These are phyloP conservation scores for Collybia sordida DNA, from an alignment of 768 basidiomycete species.

Conservation along the genomic window DNA sequence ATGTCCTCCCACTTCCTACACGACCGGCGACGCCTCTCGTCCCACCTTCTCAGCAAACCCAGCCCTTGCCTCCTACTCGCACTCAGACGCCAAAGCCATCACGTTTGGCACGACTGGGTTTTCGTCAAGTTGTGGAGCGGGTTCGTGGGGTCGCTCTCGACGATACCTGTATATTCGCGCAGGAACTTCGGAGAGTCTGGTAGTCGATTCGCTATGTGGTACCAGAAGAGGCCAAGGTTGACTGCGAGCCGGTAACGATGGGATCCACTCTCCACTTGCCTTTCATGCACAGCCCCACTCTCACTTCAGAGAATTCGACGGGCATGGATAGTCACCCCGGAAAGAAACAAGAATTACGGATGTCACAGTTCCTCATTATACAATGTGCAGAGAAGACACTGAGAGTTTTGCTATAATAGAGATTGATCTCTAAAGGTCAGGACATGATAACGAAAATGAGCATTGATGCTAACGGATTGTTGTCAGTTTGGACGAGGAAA, in stretches of 20 bases:
- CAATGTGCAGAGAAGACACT: too few relatives aligned
- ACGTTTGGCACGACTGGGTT: slow-evolving; percentile 50
- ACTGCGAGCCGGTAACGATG: slow-evolving; percentile 20
- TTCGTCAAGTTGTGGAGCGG: slow-evolving; percentile 66
- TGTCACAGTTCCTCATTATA: too few relatives aligned
- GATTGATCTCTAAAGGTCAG: too few relatives aligned
- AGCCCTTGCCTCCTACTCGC: slow-evolving; percentile 19
- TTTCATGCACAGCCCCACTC: slow-evolving; percentile 39
- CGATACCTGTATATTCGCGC: slow-evolving; percentile 48
- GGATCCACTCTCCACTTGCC: slow-evolving; percentile 40
- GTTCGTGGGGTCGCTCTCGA: slow-evolving; percentile 51
- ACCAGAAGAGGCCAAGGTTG: slow-evolving; percentile 21
- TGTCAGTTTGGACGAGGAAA: too few relatives aligned
- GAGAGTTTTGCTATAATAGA: too few relatives aligned
- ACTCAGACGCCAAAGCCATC: slow-evolving; percentile 48
- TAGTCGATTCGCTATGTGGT: slow-evolving; percentile 52
- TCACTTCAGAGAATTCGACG: slow-evolving; percentile 22
- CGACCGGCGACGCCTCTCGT: slow-evolving; percentile 26
- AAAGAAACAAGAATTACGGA: slow-evolving; percentile 36
- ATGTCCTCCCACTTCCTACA: slow-evolving; percentile 40
- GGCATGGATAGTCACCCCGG: slow-evolving; percentile 14
- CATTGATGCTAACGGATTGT: too few relatives aligned
- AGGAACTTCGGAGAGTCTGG: slow-evolving; percentile 58
- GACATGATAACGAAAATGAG: too few relatives aligned
- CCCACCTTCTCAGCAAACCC: slow-evolving; percentile 18